Base-by-base conservation (phyloP, 1,284 basidiomycete genomes). In the Lentinula novae-zelandiae region DNA sequence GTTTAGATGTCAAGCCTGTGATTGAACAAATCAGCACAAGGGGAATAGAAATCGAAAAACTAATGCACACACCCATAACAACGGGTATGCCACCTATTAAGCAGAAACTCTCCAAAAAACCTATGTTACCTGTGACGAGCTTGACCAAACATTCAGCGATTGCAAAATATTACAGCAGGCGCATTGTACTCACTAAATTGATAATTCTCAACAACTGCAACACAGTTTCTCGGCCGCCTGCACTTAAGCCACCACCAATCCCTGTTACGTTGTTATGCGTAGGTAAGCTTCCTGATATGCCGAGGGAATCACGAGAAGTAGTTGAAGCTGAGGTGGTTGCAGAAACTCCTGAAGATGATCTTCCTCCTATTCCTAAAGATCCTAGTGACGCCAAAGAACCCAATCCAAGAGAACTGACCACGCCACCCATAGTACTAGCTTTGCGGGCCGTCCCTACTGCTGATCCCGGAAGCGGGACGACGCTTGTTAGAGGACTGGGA, bases 41-140 rank as follows among this genome's bases (percentile, higher is more conserved):
- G 22, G 9, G 46, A 34, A 51, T 34, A 34, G 49, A 15, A n/a
- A 0, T 38, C 17, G 2, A 5, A 48, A 27, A n/a, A 5, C 15
- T 1, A 53, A 75, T 63, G 22, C 20, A 46, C 44, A n/a, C 67
- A 92, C 92, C 85, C 86, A 96, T 95, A 77, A 96, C 89, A 34
- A 96, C 90, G 20, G 94, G 94, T 64, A 96, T 96, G 27, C 93
- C 93, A 49, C 92, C 95, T 67, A 96, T 93, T 53, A 97, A 77
- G 73, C 96, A 98, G 74, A 98, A 94, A 64, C 94, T 95, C 73
- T 99, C 96, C 66, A 98, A 78, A 67, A 94, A 89, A 10, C 89
- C 91, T 51, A 93, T 80, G 68, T 98, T 94, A 5, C 84, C 82
- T 0, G 85, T 91, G 48, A 98, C 94, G 64, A 98, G 86, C 95